Conservation (phyloP, 345 rosid genomes). For the Melastoma malabathricum region DNA sequence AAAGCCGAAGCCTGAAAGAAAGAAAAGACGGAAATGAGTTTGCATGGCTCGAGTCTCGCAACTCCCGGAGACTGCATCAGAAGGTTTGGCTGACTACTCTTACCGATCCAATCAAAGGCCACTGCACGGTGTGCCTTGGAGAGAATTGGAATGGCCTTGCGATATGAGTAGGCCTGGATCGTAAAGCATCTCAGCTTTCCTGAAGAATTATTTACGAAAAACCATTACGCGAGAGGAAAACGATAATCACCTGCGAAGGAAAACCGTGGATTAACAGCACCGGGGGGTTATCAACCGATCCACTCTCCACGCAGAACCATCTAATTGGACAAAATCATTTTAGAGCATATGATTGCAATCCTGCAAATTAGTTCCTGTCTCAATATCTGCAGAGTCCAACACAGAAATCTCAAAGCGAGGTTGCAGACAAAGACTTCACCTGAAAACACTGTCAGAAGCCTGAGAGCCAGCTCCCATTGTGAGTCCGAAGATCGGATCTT, state of each 20-base stretch:
- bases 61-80: not conserved
- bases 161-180: conserved; percentile 74
- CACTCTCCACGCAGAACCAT: conserved; percentile 87
- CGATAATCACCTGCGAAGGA: conserved; percentile 65
- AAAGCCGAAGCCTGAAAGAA: conserved; percentile 68
- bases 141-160: conserved; percentile 61
- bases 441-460: conserved; percentile 56
- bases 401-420: conserved; percentile 7
- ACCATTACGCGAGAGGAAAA: not conserved
- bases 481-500: conserved; percentile 84
- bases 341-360: conserved; percentile 33
- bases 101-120: conserved; percentile 92
- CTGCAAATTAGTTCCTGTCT: conserved; percentile 37
- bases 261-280: conserved; percentile 78
- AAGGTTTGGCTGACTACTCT: conserved; percentile 1
- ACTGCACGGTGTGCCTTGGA: conserved; percentile 62
- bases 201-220: no score
- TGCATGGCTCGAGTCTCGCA: no score
- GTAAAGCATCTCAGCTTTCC: not conserved
- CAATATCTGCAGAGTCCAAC: conserved; percentile 20
- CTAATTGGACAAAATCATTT: conserved; percentile 52
- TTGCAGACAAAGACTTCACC: conserved; percentile 21
- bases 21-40: not conserved
- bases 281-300: conserved; percentile 40
- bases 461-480: conserved; percentile 75